Evolutionary conservation across 2,329 filamentous ascomycete species (phyloP).

Genomic region (Aspergillus novofumigatus): DNA sequence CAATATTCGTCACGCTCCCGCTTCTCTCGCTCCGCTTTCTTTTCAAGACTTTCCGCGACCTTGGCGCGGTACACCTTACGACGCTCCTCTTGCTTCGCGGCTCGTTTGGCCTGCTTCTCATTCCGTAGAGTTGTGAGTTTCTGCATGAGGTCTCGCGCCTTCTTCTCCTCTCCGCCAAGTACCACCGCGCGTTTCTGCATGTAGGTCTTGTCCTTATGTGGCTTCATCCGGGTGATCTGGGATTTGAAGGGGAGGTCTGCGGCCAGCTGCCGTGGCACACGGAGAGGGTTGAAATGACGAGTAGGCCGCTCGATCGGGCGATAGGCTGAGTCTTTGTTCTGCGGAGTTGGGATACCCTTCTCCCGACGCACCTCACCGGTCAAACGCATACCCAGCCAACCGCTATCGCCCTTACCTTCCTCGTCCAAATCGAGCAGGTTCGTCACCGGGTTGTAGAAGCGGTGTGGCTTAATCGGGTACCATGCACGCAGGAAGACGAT

Average conservation of each 20-base stretch:
- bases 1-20: conserved; percentile 89
- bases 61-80: conserved; percentile 76
- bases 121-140: conserved; percentile 87
- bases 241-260: conserved; percentile 87
- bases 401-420: conserved; percentile 27
- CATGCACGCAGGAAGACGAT: conserved; percentile 95
- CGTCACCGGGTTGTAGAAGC: conserved; percentile 95
- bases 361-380: conserved; percentile 86
- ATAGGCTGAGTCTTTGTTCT: conserved; percentile 82
- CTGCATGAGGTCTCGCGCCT: conserved; percentile 82
- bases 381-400: conserved; percentile 87
- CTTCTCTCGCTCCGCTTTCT: conserved; percentile 82
- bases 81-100: conserved; percentile 83
- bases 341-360: conserved; percentile 69
- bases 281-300: conserved; percentile 69
- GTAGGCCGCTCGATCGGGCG: conserved; percentile 56
- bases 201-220: conserved; percentile 78
- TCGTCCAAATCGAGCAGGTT: conserved; percentile 68
- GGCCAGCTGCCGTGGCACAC: conserved; percentile 52
- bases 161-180: conserved; percentile 78
- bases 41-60: conserved; percentile 76
- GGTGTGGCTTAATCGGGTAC: conserved; percentile 92
- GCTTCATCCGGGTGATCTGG: conserved; percentile 77
- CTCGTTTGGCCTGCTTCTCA: conserved; percentile 80
- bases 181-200: conserved; percentile 95